A percentile compares a stretch with the other conserved stretches of the same genome.
phyloP scores from a whole-genome alignment of 495 filamentous ascomycete species.

The Bacidia rubella region DNA sequence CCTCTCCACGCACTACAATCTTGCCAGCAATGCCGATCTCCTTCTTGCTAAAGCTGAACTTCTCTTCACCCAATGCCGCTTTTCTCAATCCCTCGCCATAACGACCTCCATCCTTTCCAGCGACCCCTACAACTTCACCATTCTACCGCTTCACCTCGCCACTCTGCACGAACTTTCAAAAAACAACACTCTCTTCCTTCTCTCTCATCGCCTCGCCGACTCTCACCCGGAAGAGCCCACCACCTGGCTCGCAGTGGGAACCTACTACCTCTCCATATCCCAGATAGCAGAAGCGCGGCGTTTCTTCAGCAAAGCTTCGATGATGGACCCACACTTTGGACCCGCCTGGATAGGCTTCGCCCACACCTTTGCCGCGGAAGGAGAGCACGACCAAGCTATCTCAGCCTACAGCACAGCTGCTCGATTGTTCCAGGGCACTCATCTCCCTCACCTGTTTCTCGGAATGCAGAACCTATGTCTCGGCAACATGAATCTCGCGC shows the following conservation, averaged over 20 bases:
- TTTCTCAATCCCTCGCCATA: slow-evolving; percentile 69
- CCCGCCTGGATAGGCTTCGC: slow-evolving; percentile 99
- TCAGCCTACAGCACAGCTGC: slow-evolving; percentile 95
- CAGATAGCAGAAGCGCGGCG: slow-evolving; percentile 87
- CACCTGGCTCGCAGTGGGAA: slow-evolving; percentile 85
- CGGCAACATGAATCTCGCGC: slow-evolving; percentile 89
- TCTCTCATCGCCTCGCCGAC: slow-evolving; percentile 90
- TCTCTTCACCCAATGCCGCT: slow-evolving; percentile 88
- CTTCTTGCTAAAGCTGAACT: slow-evolving; percentile 85
- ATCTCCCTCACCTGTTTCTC: slow-evolving; percentile 89
- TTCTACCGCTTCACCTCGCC: slow-evolving; percentile 83
- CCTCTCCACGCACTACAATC: slow-evolving; percentile 83
- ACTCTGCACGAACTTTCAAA: slow-evolving; percentile 78
- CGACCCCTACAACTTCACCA: slow-evolving; percentile 63
- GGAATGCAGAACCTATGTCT: slow-evolving; percentile 97
- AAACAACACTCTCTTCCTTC: slow-evolving; percentile 78
- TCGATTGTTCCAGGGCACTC: slow-evolving; percentile 89
- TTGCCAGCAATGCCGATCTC: slow-evolving; percentile 77
- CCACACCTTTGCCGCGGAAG: slow-evolving; percentile 99
- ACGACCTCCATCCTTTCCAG: slow-evolving; percentile 67
- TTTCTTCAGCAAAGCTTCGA: slow-evolving; percentile 91
- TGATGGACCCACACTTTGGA: slow-evolving; percentile 96
- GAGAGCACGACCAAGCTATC: slow-evolving; percentile 97
- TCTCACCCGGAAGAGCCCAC: slow-evolving; percentile 80
- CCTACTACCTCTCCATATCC: slow-evolving; percentile 82